Base-by-base conservation (phyloP, 2,329 filamentous ascomycete genomes). In the Myrmaecium sp. region DNA sequence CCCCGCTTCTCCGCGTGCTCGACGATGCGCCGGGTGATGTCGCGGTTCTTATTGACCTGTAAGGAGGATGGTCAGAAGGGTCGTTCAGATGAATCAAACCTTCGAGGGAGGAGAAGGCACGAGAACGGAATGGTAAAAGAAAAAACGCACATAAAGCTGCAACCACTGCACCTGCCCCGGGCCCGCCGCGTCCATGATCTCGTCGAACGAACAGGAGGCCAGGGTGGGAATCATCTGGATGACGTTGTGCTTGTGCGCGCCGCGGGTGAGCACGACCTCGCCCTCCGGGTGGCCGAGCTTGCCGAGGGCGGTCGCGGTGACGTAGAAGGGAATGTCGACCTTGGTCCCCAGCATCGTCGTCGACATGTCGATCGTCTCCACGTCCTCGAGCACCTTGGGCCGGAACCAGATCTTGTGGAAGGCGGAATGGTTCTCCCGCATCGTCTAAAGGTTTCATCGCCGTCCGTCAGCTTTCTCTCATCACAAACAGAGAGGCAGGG, bases 351-450 rank as follows among this genome's bases (percentile, higher is more conserved):
- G 75, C 86, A 98, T 95, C 2, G 78, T 93, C 14, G 84, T 95
- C 18, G 70, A 72, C 47, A 79, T 72, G 51, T 94, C 81, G 33
- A 98, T 68, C 13, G 79, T 66, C 49, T 84, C 79, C 18, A 98
- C 89, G 44, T 98, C 76, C 28, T 92, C 71, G 30, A 98, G 72
- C 30, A 98, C 62, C 36, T 74, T 74, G 3, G 89, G 89, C 13
- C 89, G 73, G 62, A 98, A 95, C 86, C 89, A 78, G 54, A 94
- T 91, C 49, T 91, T 84, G 59, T 98, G 89, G 59, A 83, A 98
- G 23, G 89, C 89, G 23, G 69, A 71, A 58, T 94, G 86, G 57
- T 98, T 98, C 56, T 95, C 86, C 36, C 86, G 73, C 62, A 95
- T 64, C 0, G 89, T 94, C 78, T 91, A 38, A 1, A 6, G 23